Base-by-base conservation (phyloP, 176 grass and related monocot genomes). In the Oryza meridionalis region DNA sequence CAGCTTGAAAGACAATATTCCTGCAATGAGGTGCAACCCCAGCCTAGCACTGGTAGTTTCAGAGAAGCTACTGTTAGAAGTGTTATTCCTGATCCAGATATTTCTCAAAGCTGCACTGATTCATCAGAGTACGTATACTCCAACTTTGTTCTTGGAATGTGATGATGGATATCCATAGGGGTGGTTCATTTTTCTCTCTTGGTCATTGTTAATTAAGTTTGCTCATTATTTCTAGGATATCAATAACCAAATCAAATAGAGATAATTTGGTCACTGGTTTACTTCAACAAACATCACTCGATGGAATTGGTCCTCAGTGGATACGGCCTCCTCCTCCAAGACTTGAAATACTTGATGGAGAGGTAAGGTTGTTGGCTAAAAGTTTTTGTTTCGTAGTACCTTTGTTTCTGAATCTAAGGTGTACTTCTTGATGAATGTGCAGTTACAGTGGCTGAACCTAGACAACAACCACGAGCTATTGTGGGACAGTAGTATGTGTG, bases 401-500 rank as follows among this genome's bases (percentile, higher is more conserved):
- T 88, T 72, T 55, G 29, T 83, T 85, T 80, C 49, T 84, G 45
- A 81, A 82, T 73, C 65, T 70, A 79, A 79, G 12, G 49, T 42
- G 17, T 7, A 68, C 43, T 70, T 88, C 37, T 77, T 67, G 4
- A 45, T 85, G 69, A 25, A 82, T 93, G 45, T 81, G 83, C 87
- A 98, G 96, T 79, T 95, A 80, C 83, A 91, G 35, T 98, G 96
- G 96, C 74, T 98, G 51, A 95, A 94, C 79, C 82, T 86, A 73
- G 96, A 98, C 65, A 93, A 92, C 75, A 93, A 85, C 67, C 93
- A 98, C 70, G 96, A 98, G 58, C 84, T 93, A 72, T 84, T 95
- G 80, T 98, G 96, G 93, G 96, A 98, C 88, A 82, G 87, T 79
- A 84, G 79, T 73, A 98, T 98, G 96, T 98, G 96, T 84, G 89